Evolutionary conservation across 1,284 basidiomycete species (phyloP).

Genomic region (Gomphus bonarii): DNA sequence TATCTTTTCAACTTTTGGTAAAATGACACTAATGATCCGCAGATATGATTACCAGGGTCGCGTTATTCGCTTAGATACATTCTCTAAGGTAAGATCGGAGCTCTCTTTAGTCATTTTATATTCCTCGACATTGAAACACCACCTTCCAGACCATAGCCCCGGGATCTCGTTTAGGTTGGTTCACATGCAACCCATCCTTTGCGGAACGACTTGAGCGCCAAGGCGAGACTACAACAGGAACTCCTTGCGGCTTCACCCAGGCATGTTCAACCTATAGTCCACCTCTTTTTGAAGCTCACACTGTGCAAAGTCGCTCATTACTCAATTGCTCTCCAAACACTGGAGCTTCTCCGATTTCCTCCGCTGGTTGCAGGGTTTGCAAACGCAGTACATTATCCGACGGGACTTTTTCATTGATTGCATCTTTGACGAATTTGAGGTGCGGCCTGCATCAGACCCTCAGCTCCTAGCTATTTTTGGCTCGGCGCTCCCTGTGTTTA

Average conservation of each 20-base stretch:
- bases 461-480: conserved; percentile 19
- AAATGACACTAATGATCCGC: conserved; percentile 1
- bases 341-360: conserved; percentile 69
- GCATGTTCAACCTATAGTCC: conserved; percentile 20
- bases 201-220: conserved; percentile 69
- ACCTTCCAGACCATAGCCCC: conserved; percentile 56
- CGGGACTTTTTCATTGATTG: conserved; percentile 55
- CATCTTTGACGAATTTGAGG: conserved; percentile 41
- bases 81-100: conserved; percentile 52
- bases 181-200: conserved; percentile 60
- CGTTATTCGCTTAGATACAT: conserved; percentile 71
- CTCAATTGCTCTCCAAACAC: conserved; percentile 44
- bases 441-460: conserved; percentile 22
- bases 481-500: conserved; percentile 31
- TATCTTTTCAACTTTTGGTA: conserved; percentile 10
- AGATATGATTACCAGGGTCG: conserved; percentile 68
- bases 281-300: background rate
- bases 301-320: conserved; percentile 40
- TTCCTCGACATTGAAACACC: background rate
- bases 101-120: background rate
- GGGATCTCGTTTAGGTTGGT: conserved; percentile 72
- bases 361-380: conserved; percentile 63
- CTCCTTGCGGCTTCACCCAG: conserved; percentile 65
- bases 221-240: conserved; percentile 63
- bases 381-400: conserved; percentile 42